These are phyloP conservation scores for Leptographium procerum DNA, from an alignment of 2,329 filamentous ascomycete species.

Conservation along the genomic window DNA sequence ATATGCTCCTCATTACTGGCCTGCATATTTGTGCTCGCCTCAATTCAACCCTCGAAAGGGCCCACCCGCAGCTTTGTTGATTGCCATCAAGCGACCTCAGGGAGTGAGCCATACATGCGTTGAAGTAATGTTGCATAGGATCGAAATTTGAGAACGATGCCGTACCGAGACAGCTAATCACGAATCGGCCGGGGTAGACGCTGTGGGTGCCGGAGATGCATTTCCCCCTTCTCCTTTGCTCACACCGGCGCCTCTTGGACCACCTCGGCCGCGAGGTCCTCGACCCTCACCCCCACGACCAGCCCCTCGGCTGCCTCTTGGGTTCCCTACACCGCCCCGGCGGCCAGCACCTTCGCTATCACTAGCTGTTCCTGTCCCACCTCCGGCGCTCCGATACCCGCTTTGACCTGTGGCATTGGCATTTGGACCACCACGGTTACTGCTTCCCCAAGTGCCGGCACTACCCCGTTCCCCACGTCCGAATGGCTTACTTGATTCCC, in stretches of 20 bases:
- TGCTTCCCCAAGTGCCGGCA: constrained; percentile 56
- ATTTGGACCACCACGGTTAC: constrained; percentile 48
- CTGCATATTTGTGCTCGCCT: background rate
- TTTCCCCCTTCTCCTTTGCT: constrained; percentile 45
- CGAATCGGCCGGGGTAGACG: constrained; percentile 34
- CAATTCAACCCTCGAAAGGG: background rate
- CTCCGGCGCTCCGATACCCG: constrained; percentile 76
- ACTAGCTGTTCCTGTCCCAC: constrained; percentile 67
- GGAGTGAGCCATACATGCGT: background rate
- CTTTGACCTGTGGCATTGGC: constrained; percentile 39
- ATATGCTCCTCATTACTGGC: background rate
- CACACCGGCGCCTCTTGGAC: constrained; percentile 20
- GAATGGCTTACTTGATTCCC: constrained; percentile 31
- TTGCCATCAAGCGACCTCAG: background rate
- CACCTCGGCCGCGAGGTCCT: constrained; percentile 43
- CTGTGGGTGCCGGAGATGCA: constrained; percentile 40
- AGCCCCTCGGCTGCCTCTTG: constrained; percentile 37
- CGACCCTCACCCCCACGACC: constrained; percentile 45
- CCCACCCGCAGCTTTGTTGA: background rate
- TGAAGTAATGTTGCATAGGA: background rate
- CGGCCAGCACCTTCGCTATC: constrained; percentile 48
- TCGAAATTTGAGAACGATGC: background rate
- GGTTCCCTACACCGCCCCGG: constrained; percentile 41
- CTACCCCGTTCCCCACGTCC: constrained; percentile 49
- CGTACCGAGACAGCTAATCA: background rate